Evolutionary conservation across 1,139 yeast genomes (phyloP), one percentile per base, ranked within the genome.

Genomic region (Scheffersomyces titani): DNA sequence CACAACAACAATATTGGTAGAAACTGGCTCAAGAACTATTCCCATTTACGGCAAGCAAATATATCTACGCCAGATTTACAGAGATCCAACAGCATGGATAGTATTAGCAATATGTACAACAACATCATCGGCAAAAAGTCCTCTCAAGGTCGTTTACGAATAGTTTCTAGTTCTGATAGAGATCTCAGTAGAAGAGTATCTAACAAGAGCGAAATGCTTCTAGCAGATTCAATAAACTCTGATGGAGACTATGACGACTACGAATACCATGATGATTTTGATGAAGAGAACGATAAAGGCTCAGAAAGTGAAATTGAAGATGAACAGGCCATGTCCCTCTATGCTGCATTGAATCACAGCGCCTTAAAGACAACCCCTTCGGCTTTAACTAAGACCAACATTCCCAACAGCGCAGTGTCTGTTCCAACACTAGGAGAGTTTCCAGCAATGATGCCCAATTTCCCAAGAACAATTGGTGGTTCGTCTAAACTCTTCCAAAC

Each of bases 301-400:
- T 57, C 62, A 5, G 85, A 80, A 52, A 75, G 78, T 59, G 81
- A 77, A 52, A 75, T 72, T 57, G 86, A 82, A 62, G 86, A 83
- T 61, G 86, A 82, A 56, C 78, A 80, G 56, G 85, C 78, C 1
- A 82, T 83, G 86, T 79, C 84, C 1, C 63, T 80, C 50, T 80
- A 81, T 60, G 73, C 82, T 0, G 77, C 81, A 0, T 65, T 80
- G 50, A 77, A 77, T 58, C 74, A 74, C 50, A 56, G 50, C 18
- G 69, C 67, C 20, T 68, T 22, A 40, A 56, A 52, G 45, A 54
- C 46, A 19, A 55, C 63, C 9, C 62, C 57, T 36, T 60, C 71
- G 4, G 64, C 68, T 2, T 61, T 72, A 22, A 68, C 75, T 2
- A 64, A 72, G 44, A 69, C 21, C 6, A 22, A 19, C 20, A 20